Conservation (phyloP, 805 yeast species). For the Schwanniomyces polymorphus region DNA sequence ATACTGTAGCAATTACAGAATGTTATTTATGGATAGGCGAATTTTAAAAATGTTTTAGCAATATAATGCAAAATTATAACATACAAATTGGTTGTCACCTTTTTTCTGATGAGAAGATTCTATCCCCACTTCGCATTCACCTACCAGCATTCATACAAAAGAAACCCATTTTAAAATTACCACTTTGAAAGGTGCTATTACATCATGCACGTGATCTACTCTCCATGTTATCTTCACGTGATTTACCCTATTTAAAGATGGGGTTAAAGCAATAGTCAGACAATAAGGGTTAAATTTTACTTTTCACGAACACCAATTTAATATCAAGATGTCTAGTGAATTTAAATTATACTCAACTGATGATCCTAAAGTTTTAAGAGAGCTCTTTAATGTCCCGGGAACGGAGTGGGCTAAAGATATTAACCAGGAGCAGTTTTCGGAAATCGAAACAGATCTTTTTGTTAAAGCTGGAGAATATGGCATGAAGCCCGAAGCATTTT, state of each 20-base stretch:
- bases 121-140: too few relatives aligned
- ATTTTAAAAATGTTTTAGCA: too few relatives aligned
- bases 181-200: too few relatives aligned
- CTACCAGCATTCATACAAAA: too few relatives aligned
- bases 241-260: neutral
- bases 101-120: too few relatives aligned
- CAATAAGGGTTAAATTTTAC: neutral
- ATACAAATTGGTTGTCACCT: too few relatives aligned
- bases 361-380: conserved; percentile 20
- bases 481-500: conserved; percentile 22
- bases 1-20: too few relatives aligned
- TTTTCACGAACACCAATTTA: neutral
- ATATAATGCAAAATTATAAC: too few relatives aligned
- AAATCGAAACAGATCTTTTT: conserved; percentile 11
- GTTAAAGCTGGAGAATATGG: conserved; percentile 13
- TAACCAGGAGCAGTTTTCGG: conserved; percentile 22
- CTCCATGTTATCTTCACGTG: too few relatives aligned
- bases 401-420: conserved; percentile 22
- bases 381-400: conserved; percentile 21
- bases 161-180: too few relatives aligned
- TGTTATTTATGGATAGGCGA: too few relatives aligned
- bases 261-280: neutral
- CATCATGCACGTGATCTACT: too few relatives aligned
- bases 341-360: conserved; percentile 16
- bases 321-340: conserved; percentile 1